Percentiles rank a stretch among this genome's conserved stretches.
Conservation (phyloP, 1,284 basidiomycete species). For the Ustilago xerochloae region DNA sequence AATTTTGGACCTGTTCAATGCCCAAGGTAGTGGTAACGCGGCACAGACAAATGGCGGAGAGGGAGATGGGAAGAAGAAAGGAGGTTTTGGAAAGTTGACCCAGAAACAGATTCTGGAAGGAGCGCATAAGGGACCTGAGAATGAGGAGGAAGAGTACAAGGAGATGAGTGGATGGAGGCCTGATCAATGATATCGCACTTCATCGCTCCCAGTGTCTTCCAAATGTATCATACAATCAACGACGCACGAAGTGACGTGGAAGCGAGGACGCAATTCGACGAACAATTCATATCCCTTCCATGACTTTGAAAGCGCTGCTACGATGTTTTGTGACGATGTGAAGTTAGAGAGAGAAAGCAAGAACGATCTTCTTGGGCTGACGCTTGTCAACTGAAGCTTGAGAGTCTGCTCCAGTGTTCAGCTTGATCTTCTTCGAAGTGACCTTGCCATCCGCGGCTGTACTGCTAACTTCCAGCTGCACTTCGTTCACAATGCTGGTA, state of each 20-base stretch:
- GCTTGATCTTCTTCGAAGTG: neutral
- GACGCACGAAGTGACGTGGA: too few species aligned
- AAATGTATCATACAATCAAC: too few species aligned
- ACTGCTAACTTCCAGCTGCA: neutral
- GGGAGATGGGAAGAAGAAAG: slow-evolving; percentile 15
- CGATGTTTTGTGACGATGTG: neutral
- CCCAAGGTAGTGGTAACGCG: slow-evolving; percentile 9
- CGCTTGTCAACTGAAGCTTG: neutral
- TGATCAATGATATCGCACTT: slow-evolving; percentile 10
- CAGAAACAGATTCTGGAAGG: slow-evolving; percentile 69
- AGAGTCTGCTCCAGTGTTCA: too few species aligned
- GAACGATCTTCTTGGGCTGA: neutral
- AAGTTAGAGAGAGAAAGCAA: neutral
- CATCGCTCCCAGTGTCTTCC: too few species aligned
- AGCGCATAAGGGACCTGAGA: slow-evolving; percentile 65
- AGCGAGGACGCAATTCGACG: neutral
- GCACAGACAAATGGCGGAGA: neutral
- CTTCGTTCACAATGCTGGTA: neutral
- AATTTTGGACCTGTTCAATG: slow-evolving; percentile 89
- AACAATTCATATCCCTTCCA: neutral
- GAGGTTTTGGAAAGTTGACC: slow-evolving; percentile 58
- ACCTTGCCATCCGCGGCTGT: too few species aligned
- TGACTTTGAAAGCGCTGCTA: neutral
- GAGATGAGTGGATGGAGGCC: slow-evolving; percentile 60
- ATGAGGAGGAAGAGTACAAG: slow-evolving; percentile 65